Evolutionary conservation across 108 stramenopile species (phyloP).

Genomic region (Fragilaria crotonensis): DNA sequence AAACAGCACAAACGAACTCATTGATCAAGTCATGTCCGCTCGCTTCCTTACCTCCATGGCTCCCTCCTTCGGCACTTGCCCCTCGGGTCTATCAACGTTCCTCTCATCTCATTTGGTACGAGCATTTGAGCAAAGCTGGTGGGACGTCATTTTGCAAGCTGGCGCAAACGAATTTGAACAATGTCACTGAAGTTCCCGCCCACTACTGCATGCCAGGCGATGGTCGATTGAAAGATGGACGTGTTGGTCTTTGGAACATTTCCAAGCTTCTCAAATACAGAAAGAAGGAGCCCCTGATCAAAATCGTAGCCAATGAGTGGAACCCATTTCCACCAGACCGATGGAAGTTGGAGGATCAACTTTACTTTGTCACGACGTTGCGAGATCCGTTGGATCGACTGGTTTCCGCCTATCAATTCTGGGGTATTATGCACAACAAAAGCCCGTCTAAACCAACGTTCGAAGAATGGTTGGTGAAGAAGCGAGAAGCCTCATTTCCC

Average conservation of each 20-base stretch:
- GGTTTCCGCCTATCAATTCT: conserved; percentile 39
- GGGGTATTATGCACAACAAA: conserved; percentile 4
- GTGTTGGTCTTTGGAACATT: conserved; percentile 32
- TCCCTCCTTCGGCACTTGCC: no score
- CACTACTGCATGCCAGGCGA: conserved; percentile 44
- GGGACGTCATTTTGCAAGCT: conserved; percentile 33
- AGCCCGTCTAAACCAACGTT: conserved; percentile 5
- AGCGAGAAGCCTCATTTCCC: not conserved
- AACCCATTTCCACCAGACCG: conserved; percentile 23
- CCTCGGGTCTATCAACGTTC: no score
- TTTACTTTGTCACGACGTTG: conserved; percentile 27
- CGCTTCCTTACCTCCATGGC: no score
- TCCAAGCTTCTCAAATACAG: conserved; percentile 9
- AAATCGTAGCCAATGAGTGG: conserved; percentile 39
- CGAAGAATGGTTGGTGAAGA: conserved; percentile 9
- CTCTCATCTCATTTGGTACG: conserved; percentile 26
- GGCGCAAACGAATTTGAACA: conserved; percentile 21
- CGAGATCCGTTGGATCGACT: conserved; percentile 45
- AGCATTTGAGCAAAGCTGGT: conserved; percentile 40
- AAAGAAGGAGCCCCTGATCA: not conserved
- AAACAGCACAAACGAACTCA: no score
- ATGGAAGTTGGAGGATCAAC: not conserved
- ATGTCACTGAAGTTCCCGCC: conserved; percentile 8
- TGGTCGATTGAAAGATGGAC: conserved; percentile 9
- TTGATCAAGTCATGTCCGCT: no score